Percentiles rank a stretch among this genome's conserved stretches.
Conservation (phyloP, 139 green algal species). For the Micractinium sp. region DNA sequence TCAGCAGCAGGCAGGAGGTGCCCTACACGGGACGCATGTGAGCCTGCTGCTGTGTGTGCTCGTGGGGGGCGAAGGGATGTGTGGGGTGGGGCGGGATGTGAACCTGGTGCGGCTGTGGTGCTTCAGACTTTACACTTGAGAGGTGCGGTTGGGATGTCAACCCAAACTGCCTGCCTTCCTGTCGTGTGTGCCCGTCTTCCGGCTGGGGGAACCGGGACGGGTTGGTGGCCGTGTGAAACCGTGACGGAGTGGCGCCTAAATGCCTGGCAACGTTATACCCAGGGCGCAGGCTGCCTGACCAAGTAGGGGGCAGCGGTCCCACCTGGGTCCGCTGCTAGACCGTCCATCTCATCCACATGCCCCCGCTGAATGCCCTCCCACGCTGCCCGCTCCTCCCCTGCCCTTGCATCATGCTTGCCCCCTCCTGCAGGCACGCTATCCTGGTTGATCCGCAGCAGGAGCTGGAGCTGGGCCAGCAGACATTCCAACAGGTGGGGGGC, state of each 20-base stretch:
- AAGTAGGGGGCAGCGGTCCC: no score
- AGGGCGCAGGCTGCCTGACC: no score
- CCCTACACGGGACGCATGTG: conserved; percentile 58
- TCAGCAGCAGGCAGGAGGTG: conserved; percentile 49
- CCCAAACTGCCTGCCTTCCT: background rate
- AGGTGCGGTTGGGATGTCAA: no score
- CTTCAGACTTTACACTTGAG: no score
- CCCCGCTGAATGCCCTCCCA: background rate
- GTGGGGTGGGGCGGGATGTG: no score
- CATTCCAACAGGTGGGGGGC: conserved; percentile 52
- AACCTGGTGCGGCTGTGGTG: no score
- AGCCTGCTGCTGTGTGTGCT: background rate
- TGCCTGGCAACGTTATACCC: no score
- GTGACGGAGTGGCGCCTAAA: background rate
- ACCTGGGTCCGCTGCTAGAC: no score
- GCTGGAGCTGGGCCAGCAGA: conserved; percentile 41
- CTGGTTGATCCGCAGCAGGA: conserved; percentile 47
- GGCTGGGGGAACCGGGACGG: background rate
- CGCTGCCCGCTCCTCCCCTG: background rate
- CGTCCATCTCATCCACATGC: no score
- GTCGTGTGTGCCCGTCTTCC: no score
- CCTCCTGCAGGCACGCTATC: conserved; percentile 52
- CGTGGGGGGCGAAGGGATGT: no score
- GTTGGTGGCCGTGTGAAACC: background rate
- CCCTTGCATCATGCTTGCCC: background rate